Evolutionary conservation across 352 stramenopile species (phyloP), one percentile per base, ranked within the genome.

Genomic region (Phytopythium vexans): DNA sequence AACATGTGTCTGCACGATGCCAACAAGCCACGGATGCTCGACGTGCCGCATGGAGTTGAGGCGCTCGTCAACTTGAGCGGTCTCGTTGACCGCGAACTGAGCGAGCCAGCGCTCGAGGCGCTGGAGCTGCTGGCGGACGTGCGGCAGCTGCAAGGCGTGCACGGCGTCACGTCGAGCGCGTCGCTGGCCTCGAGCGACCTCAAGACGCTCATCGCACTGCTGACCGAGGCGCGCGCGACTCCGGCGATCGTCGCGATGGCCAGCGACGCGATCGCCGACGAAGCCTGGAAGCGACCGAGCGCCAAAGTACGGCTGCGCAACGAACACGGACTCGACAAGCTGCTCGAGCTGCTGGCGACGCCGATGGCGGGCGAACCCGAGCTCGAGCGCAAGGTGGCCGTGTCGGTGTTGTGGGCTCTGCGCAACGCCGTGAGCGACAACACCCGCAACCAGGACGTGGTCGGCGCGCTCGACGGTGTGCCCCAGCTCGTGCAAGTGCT

Each of bases 1-100:
- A 96, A 95, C 56, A 69, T 96, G 56, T 84, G 76, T 51, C 74
- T 95, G 27, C 82, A 93, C 68, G 88, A 96, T 50, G 50, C 60
- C 35, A 89, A 95, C 70, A 96, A 96, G 70, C 74, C 70, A 0
- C 58, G 52, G 37, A 68, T 96, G 46, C 72, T 95, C 1, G 68
- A 86, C 40, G 66, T 92, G 1, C 66, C 79, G n/a, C 68, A 77
- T 35, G 88, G 72, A 1, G 72, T 96, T 15, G 88, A 95, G 64
- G 85, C 75, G 36, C 68, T 94, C 7, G 86, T 92, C 6, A 85
- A 80, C 16, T 64, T 95, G 32, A 89, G 79, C 41, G 88, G 80
- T 14, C 66, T 68, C 37, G 74, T 70, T 33, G 71, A 84, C 54
- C 64, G 55, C 8, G 76, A 89, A n/a, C 59, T 92, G 27, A 69